Base-by-base conservation (phyloP, 2,329 filamentous ascomycete species). In the Apiospora rasikravindrae region DNA sequence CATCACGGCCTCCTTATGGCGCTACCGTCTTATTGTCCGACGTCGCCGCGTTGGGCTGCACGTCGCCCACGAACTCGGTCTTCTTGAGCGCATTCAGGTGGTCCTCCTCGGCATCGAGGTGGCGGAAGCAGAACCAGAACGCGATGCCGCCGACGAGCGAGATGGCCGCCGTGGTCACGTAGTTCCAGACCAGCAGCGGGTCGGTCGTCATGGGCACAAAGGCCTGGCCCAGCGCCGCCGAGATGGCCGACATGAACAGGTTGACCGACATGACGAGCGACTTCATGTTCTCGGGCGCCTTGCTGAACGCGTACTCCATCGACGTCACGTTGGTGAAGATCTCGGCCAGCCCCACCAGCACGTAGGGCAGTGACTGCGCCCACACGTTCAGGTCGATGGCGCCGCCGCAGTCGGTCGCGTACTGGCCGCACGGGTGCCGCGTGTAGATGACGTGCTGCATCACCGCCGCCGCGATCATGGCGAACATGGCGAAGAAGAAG, bases 61-160 rank as follows among this genome's bases (percentile, higher is more conserved):
- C 33, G 11, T 37, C 24, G 0, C 69, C 69, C 24, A 64, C 13
- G 22, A 61, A 71, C 49, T 71, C 49, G 22, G 67, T 71, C 67
- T 71, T 66, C 45, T 69, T 33, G 40, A 69, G 64, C 70, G 44
- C 24, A 81, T 95, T 95, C 75, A 92, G 83, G 76, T 86, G 84
- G 80, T 94, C 93, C 79, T 95, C 93, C 75, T 91, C 84, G 37
- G 81, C 82, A 78, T 95, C 93, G 13, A 92, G 84, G n/a, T 88
- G 84, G 51, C 86, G 83, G 84, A 92, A 93, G 77, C 86, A 89
- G 77, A 91, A 80, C 91, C 92, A 95, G 83, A 95, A 94, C 1
- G 85, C 84, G 4, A 86, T 73, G 33, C 90, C 91, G 47, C 91
- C 92, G 10, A 91, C 69, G 49, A 89, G 86, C 0, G 92, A 88